Conservation (phyloP, 1,284 basidiomycete species). For the Sanghuangporus weigelae region DNA sequence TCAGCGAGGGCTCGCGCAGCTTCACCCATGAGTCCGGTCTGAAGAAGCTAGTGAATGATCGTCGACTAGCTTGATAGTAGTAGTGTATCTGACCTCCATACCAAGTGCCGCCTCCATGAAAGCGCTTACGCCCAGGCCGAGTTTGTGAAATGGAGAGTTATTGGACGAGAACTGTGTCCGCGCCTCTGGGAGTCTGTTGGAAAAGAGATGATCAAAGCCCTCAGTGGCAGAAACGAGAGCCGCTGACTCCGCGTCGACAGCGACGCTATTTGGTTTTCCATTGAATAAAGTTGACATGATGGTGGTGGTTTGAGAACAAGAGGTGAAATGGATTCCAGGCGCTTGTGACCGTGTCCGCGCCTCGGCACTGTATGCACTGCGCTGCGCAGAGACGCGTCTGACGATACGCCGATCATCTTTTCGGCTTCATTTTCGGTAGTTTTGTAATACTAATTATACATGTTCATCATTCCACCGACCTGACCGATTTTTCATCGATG, state of each 20-base stretch:
- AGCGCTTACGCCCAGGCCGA: conserved; percentile 66
- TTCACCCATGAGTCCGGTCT: conserved; percentile 50
- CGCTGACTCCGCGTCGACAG: conserved; percentile 17
- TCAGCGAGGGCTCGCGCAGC: conserved; percentile 49
- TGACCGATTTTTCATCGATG: too few species aligned
- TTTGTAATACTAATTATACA: too few species aligned
- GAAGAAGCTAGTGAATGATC: background rate
- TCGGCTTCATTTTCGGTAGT: background rate
- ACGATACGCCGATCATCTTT: background rate
- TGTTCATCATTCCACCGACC: too few species aligned
- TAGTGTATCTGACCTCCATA: conserved; percentile 54
- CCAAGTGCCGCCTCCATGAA: conserved; percentile 77
- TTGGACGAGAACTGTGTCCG: conserved; percentile 42
- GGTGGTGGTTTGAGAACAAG: background rate
- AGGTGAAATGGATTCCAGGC: background rate
- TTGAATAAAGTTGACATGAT: background rate
- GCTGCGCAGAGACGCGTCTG: background rate
- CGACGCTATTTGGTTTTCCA: background rate
- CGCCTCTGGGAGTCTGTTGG: conserved; percentile 56
- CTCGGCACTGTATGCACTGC: background rate
- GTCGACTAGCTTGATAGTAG: background rate
- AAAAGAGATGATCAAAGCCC: conserved; percentile 65
- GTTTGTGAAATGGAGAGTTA: conserved; percentile 61
- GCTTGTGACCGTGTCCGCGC: background rate
- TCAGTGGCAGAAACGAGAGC: conserved; percentile 45